Base-by-base conservation (phyloP, 176 grass and related monocot genomes). In the Canna indica region DNA sequence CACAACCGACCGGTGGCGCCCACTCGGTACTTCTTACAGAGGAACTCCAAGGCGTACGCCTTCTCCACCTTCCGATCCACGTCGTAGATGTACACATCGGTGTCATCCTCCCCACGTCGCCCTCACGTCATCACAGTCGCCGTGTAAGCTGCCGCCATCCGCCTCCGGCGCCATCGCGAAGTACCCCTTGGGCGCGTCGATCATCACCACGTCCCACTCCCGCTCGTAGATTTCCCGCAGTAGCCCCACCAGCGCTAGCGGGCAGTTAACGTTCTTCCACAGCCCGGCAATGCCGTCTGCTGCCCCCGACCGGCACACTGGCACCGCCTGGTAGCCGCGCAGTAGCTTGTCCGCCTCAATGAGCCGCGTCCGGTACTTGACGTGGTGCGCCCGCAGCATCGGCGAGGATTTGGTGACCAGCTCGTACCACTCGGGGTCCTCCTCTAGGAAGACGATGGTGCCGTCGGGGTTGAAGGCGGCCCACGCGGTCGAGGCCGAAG, bases 61-160 rank as follows among this genome's bases (percentile, higher is more conserved):
- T 65, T 89, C 86, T 95, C 90, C 7, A 88, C 83, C 25, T 35
- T 80, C 32, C 90, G 81, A 48, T 95, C 5, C 3, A 95, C 86
- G 77, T 95, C 84, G 72, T 95, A 86, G 42, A 95, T 83, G 75
- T 89, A 89, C 22, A 95, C 78, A 75, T 95, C 83, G n/a, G 86
- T 95, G 20, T 85, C 76, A 1, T 75, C 78, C 36, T 84, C 79
- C 26, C 81, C 81, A 15, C 59, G 72, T 26, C 84, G 71, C 58
- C 45, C 59, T 29, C 84, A 72, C 22, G 76, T 87, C 71, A 95
- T 72, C 32, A 79, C 75, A 0, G 74, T 82, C 33, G 80, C 81
- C 10, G 87, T 83, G 75, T 82, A 95, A 15, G 90, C 87, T 34
- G 87, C 91, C 18, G 84, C 88, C 91, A 95, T 95, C 79, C 91